These are phyloP conservation scores for Gyromitra esculenta DNA, from an alignment of 2,329 filamentous ascomycete species.

Conservation along the genomic window DNA sequence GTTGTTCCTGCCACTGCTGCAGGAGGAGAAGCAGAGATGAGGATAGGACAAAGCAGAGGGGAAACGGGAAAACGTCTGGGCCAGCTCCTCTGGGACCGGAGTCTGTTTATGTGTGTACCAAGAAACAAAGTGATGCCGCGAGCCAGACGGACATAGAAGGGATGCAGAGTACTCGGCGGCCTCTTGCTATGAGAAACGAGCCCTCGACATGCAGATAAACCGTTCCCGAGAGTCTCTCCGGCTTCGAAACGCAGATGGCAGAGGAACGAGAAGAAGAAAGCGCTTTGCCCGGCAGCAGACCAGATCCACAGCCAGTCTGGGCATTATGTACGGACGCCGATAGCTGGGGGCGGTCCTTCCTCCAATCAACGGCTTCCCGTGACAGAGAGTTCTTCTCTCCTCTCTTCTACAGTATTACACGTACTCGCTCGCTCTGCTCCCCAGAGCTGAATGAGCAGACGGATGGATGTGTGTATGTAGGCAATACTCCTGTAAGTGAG, in stretches of 20 bases:
- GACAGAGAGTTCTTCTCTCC: conserved; percentile 3
- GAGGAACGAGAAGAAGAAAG: conserved; percentile 27
- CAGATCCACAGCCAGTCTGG: not conserved
- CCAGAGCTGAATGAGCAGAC: not conserved
- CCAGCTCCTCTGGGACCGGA: not conserved
- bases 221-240: not conserved
- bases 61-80: not conserved
- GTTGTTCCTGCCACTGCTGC: conserved; percentile 25
- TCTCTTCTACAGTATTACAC: no score
- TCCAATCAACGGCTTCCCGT: conserved; percentile 17
- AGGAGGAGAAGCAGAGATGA: conserved; percentile 13
- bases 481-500: not conserved
- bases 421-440: not conserved
- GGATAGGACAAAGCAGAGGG: conserved; percentile 14
- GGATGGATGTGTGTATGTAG: no score
- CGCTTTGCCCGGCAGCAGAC: conserved; percentile 41
- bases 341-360: conserved; percentile 18
- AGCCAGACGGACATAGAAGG: conserved; percentile 18
- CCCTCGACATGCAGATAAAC: conserved; percentile 1
- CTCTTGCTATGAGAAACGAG: not conserved
- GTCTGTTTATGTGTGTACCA: conserved; percentile 17
- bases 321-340: conserved; percentile 20
- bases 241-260: conserved; percentile 31
- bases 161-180: not conserved
- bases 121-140: not conserved